These are phyloP conservation scores for Elaeis guineensis DNA, from an alignment of 176 grass and related monocot genomes.

Conservation along the genomic window DNA sequence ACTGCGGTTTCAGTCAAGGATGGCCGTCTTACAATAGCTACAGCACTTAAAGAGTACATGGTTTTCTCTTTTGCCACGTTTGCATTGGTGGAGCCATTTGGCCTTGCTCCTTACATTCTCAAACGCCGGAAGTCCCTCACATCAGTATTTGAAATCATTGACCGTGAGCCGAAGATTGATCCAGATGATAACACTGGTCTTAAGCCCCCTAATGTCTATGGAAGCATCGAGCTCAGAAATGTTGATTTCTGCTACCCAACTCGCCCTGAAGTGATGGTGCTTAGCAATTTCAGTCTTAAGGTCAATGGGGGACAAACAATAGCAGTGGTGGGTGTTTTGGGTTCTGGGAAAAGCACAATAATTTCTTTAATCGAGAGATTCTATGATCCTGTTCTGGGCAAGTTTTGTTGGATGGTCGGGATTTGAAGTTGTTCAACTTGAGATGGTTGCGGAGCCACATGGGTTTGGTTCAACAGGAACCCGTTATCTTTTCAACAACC, in stretches of 20 bases:
- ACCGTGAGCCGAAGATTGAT: constrained; percentile 89
- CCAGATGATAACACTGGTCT: constrained; percentile 91
- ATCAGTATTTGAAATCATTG: constrained; percentile 98
- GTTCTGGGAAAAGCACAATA: constrained; percentile 95
- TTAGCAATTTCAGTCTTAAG: constrained; percentile 98
- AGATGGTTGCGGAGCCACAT: constrained; percentile 96
- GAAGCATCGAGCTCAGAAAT: constrained; percentile 97
- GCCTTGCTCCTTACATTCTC: constrained; percentile 96
- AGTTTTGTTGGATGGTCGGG: constrained; percentile 94
- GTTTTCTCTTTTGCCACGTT: constrained; percentile 96
- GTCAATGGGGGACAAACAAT: constrained; percentile 86
- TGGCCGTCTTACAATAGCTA: constrained; percentile 53
- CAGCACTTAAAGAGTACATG: constrained; percentile 91
- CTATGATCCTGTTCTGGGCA: constrained; percentile 89
- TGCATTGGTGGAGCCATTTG: constrained; percentile 95
- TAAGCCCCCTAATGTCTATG: constrained; percentile 97
- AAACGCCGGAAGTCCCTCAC: constrained; percentile 84
- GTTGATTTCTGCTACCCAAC: constrained; percentile 91
- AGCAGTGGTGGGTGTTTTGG: constrained; percentile 92
- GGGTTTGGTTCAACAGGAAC: constrained; percentile 96
- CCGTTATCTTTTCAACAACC: constrained; percentile 93
- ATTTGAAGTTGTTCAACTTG: constrained; percentile 88
- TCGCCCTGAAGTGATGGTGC: constrained; percentile 74
- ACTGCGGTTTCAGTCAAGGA: constrained; percentile 73
- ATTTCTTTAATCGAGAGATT: constrained; percentile 97